Base-by-base conservation (phyloP, 306 rosid genomes). In the Trifolium dubium region DNA sequence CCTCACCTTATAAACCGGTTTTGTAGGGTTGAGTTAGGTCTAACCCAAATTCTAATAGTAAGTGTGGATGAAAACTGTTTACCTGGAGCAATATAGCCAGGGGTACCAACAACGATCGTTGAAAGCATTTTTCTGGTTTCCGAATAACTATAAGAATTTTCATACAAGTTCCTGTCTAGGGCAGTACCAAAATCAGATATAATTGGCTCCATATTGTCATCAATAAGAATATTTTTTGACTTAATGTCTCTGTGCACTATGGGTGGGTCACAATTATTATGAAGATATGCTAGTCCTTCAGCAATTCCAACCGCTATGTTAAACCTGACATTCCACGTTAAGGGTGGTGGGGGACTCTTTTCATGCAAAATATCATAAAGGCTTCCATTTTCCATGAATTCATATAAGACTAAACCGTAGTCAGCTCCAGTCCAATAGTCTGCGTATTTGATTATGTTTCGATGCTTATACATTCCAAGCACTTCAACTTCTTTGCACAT, bases 81-180 rank as follows among this genome's bases (percentile, higher is more conserved):
- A 89, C 98, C 96, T 73, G 96, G 94, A 31, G 96, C 98, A 77
- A 87, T 90, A 31, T 85, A 90, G 19, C 98, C 98, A 13, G 81
- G 43, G 44, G 94, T 92, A 8, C 98, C 98, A 28, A 58, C 1
- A 58, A 82, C 60, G 82, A 77, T 62, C 40, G 12, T 6, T 28
- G 59, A 91, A 85, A 6, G 69, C 0, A 3, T 71, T 18, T 64
- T 91, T 23, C 55, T 84, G 88, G 86, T 77, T 84, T 88, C 10
- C 41, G 83, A 79, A 8, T 83, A 66, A 53, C 5, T 34, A 35
- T 35, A 17, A 53, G 64, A 70, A 34, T 18, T 35, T 15, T 50
- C 62, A 51, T 3, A 0, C 62, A 51, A 83, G 63, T 84, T 81
- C 75, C 86, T 12, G 50, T 74, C 77, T 67, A 83, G 83, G 67